Evolutionary conservation across 768 basidiomycete genomes (phyloP), one percentile per base, ranked within the genome.

Genomic region (Thelephora ganbajun): DNA sequence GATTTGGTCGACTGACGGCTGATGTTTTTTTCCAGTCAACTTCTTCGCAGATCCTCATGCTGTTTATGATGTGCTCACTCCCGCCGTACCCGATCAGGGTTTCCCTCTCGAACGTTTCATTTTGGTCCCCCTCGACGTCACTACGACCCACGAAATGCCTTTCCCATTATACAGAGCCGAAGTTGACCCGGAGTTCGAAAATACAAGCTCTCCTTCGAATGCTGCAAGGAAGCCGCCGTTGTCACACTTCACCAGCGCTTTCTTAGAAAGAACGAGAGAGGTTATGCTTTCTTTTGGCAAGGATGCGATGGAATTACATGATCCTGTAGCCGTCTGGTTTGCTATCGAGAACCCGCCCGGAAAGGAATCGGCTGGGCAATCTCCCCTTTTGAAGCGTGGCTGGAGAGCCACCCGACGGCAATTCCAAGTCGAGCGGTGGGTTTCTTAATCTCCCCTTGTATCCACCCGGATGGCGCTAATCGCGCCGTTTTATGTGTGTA

Each of bases 1-100:
- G 16, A 20, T 9, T 1, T 33, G 16, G 14, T 33, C 16, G 33
- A n/a, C n/a, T n/a, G n/a, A 33, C 33, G n/a, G 19, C 33, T 50
- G 37, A 55, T 30, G 3, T 19, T 6, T 11, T 11, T 33, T 19
- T 14, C 2, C 54, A 89, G 86, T 87, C 66, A 88, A 88, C 61
- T 84, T 83, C 57, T 90, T 80, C 49, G 88, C 90, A 2, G 90
- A 94, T 57, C 88, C 92, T 2, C 85, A 70, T 55, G 89, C 92
- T 2, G 88, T 84, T 3, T 73, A 77, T 43, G 74, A 83, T 44
- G 61, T 94, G 0, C 64, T 90, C 14, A 56, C 70, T 23, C 70
- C 76, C 5, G 44, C 54, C 3, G 50, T 57, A 16, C 59, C 66
- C 3, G 57, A 63, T 53, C 59, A 57, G 45, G 66, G 76, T 51